Conservation (phyloP, 2,329 filamentous ascomycete species). For the Trichoderma lentiforme region DNA sequence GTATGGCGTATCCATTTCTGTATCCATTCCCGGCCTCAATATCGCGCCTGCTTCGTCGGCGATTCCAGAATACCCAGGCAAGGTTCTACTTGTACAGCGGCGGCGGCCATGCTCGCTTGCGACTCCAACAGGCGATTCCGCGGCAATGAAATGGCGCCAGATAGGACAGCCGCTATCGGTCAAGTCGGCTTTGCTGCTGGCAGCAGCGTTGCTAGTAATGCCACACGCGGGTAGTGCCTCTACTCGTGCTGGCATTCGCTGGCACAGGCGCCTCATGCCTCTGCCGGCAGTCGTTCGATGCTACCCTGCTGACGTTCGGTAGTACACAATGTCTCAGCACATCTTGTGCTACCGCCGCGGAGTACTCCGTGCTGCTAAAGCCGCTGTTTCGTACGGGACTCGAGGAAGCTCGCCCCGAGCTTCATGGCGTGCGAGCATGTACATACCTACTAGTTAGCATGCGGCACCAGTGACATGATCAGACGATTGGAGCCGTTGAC, state of each 20-base stretch:
- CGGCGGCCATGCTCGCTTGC: background rate
- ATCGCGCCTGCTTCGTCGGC: constrained; percentile 18
- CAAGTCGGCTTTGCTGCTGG: background rate
- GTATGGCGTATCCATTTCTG: constrained; percentile 16
- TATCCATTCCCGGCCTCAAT: constrained; percentile 14
- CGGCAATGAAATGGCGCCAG: constrained; percentile 9
- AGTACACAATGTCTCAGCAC: background rate
- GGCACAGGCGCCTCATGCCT: constrained; percentile 1
- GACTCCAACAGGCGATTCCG: background rate
- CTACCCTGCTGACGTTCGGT: constrained; percentile 1
- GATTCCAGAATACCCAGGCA: constrained; percentile 4
- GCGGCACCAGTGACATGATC: background rate
- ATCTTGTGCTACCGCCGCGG: background rate
- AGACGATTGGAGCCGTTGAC: background rate
- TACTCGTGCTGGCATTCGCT: constrained; percentile 2
- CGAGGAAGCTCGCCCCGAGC: background rate
- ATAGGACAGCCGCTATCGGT: constrained; percentile 15
- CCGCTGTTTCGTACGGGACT: background rate
- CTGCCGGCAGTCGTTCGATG: constrained; percentile 16
- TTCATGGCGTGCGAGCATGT: background rate
- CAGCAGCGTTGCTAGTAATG: background rate
- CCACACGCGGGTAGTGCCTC: background rate
- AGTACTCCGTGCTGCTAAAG: background rate
- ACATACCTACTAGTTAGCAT: background rate
- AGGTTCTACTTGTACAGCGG: background rate